Evolutionary conservation across 2,329 filamentous ascomycete species (phyloP), one percentile per base, ranked within the genome.

Genomic region (Nigrograna mackinnonii): DNA sequence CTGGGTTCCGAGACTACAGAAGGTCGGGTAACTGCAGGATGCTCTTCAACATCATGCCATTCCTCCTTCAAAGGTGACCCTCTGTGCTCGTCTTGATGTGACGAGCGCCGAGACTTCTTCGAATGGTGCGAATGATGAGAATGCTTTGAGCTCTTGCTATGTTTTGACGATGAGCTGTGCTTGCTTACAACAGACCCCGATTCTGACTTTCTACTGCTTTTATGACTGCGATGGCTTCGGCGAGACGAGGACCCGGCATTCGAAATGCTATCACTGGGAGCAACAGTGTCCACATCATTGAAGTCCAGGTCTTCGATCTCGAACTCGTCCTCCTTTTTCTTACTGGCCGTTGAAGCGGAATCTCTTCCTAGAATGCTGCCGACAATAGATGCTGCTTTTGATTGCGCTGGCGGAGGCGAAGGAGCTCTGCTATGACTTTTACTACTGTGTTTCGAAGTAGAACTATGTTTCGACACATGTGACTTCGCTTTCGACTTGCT

Each of bases 241-340:
- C 55, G 53, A 19, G 49, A 52, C 13, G 57, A 56, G 2, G 57
- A 61, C 7, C 62, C 61, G 18, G 51, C 55, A 32, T 74, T 70
- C 12, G 71, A 74, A 46, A 77, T 75, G 40, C 69, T 73, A 44
- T 78, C 75, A 44, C 73, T 71, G 1, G 75, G 75, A 2, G 70
- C 67, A 2, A 78, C 69, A 4, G 73, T 76, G 46, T 71, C 71
- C 37, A 59, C 56, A 41, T 76, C 71, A 41, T 64, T 68, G 19
- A 58, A 28, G 64, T 44, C 39, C 16, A 43, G 24, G 16, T 65
- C 57, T n/a, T 62, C 61, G 32, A 64, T 58, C n/a, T 64, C 63
- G n/a, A 58, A 50, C 16, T 69, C 67, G 24, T 57, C 50, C 22
- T 69, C 55, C 24, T 49, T 50, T 17, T 49, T 51, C n/a, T 57